Percentiles rank a stretch among this genome's conserved stretches.
These are phyloP conservation scores for Pelargonium fulgidum DNA, from an alignment of 441 rosid species.

Conservation along the genomic window DNA sequence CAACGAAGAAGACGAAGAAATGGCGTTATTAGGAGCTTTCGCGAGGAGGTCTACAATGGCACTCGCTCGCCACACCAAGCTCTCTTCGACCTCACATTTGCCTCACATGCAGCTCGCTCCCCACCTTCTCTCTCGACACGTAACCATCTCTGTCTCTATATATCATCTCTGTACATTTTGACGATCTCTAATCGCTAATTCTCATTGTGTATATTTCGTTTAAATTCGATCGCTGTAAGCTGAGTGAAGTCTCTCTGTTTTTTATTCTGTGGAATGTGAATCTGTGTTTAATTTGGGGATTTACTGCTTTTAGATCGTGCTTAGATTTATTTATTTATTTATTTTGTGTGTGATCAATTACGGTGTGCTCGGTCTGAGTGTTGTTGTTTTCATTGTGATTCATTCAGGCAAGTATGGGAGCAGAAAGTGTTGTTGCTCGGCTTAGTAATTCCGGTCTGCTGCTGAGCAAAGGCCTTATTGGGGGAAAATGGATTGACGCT, in stretches of 20 bases:
- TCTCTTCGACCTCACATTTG: slow-evolving; percentile 23
- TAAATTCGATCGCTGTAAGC: no score
- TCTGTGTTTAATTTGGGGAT: background rate
- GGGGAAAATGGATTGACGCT: slow-evolving; percentile 82
- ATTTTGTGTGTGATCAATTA: background rate
- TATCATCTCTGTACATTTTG: no score
- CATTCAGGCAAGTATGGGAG: slow-evolving; percentile 57
- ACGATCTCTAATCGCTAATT: background rate
- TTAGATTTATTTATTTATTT: no score
- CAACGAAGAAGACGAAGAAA: no score
- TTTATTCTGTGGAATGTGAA: background rate
- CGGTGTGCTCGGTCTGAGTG: background rate
- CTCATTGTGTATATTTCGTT: background rate
- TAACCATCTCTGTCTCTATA: background rate
- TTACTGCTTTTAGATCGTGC: background rate
- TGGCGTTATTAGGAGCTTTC: no score
- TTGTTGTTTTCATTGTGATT: background rate
- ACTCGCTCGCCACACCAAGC: slow-evolving; percentile 24
- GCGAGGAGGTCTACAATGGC: slow-evolving; percentile 16
- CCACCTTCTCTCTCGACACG: slow-evolving; percentile 42
- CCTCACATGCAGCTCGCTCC: slow-evolving; percentile 29
- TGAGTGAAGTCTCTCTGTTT: background rate
- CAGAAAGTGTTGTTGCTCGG: slow-evolving; percentile 35
- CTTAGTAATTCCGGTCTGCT: slow-evolving; percentile 54
- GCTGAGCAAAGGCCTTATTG: slow-evolving; percentile 65